Evolutionary conservation across 129 eudicot species (phyloP).

Genomic region (Apium graveolens): DNA sequence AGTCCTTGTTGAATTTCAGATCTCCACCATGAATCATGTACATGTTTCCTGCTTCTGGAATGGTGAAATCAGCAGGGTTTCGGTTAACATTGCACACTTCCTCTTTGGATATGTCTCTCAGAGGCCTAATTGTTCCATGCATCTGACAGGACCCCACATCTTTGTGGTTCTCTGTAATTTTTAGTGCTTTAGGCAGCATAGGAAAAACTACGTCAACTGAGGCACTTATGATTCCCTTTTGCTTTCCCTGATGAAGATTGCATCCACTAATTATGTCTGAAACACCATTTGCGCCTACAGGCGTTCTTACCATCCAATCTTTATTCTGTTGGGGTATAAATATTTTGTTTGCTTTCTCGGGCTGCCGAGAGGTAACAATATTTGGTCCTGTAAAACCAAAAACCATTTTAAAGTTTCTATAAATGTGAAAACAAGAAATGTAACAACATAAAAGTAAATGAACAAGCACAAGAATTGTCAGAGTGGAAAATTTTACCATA

Average conservation of each 20-base stretch:
- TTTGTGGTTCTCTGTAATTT: conserved; percentile 16
- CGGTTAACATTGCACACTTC: conserved; percentile 46
- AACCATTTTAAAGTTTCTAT: conserved; percentile 16
- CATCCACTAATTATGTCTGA: background rate
- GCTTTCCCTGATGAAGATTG: conserved; percentile 12
- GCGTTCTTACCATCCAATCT: conserved; percentile 21
- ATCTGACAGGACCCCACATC: conserved; percentile 9
- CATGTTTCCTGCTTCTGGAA: conserved; percentile 48
- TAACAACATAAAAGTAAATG: background rate
- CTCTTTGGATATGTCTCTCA: conserved; percentile 2
- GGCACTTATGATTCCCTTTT: conserved; percentile 8
- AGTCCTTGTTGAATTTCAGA: conserved; percentile 16
- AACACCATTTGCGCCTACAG: conserved; percentile 12
- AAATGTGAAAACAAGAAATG: conserved; percentile 16
- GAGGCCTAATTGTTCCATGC: conserved; percentile 14
- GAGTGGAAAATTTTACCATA: conserved; percentile 8
- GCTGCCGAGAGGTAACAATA: conserved; percentile 28
- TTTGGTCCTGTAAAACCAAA: conserved; percentile 23
- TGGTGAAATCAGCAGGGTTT: conserved; percentile 81
- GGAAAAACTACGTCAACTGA: conserved; percentile 5
- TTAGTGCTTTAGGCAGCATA: conserved; percentile 14
- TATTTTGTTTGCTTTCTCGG: conserved; percentile 21
- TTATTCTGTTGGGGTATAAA: conserved; percentile 10
- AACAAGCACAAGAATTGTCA: conserved; percentile 3
- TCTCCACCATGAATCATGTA: conserved; percentile 42